A percentile compares a stretch with the other conserved stretches of the same genome.
Evolutionary conservation across 2,329 filamentous ascomycete species (phyloP).

Genomic region (Neofusicoccum parvum): DNA sequence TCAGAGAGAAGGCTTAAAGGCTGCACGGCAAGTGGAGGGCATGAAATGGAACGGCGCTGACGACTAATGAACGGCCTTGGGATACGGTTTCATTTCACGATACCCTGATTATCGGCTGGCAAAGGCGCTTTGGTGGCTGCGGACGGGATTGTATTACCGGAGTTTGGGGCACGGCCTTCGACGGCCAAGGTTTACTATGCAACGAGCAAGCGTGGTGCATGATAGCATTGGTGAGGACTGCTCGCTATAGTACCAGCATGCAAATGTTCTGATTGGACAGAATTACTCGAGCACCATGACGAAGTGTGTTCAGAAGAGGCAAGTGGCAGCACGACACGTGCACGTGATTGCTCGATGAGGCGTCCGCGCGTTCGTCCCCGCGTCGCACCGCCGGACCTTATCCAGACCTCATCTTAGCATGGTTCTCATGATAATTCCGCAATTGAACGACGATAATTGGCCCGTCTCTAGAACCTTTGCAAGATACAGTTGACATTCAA

Average conservation of each 20-base stretch:
- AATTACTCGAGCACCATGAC: background rate
- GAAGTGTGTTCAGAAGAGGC: background rate
- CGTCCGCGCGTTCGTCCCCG: conserved; percentile 1
- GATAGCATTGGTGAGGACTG: background rate
- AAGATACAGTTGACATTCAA: no score
- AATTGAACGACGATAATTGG: no score
- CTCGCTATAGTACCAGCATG: background rate
- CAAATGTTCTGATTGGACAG: background rate
- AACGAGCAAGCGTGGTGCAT: background rate
- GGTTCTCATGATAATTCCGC: no score
- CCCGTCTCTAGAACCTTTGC: no score
- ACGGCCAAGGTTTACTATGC: background rate
- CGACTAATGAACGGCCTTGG: conserved; percentile 2
- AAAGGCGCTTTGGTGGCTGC: background rate
- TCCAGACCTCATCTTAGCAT: conserved; percentile 1
- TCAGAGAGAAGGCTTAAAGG: conserved; percentile 37
- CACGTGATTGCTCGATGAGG: background rate
- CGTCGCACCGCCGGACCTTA: conserved; percentile 12
- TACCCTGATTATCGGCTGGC: conserved; percentile 14
- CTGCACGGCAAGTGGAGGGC: background rate
- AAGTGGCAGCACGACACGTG: background rate
- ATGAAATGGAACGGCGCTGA: background rate
- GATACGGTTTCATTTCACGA: conserved; percentile 7
- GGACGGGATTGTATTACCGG: background rate
- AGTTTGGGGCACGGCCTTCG: background rate